Evolutionary conservation across 768 basidiomycete species (phyloP), one percentile per base, ranked within the genome.

Genomic region (Tricholoma saponaceum): DNA sequence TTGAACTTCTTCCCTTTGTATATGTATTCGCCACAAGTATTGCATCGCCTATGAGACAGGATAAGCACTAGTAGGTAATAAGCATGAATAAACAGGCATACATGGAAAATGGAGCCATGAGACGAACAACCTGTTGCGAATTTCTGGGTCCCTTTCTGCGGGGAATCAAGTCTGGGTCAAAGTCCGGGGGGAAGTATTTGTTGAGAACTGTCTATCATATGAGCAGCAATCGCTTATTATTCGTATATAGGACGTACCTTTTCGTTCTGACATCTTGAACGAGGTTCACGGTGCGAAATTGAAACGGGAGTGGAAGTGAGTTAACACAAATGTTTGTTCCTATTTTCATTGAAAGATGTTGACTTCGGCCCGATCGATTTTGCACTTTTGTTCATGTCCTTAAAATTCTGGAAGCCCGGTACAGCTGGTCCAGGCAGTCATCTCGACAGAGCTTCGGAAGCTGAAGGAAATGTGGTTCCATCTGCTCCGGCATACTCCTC

Each of bases 1-100:
- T 99, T 98, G 79, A 99, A 99, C 74, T 99, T 99, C 79, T 99
- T 99, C 49, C 97, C 97, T 71, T 99, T 98, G 75, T 98, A 96
- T 55, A 99, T 90, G 67, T 98, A 99, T 75, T 99, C 97, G 50
- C 95, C 97, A 66, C 97, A 99, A 3, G 92, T 92, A 65, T 94
- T 95, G 67, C 89, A 90, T 64, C 92, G 86, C 90, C 91, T 92
- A 14, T 46, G 5, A 49, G 28, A 28, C 32, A n/a, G 3, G 10
- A 56, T 69, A 8, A 68, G 60, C 50, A 44, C 33, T 1, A 39
- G 28, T 49, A 22, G 12, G 14, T 1, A 18, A n/a, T 25, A 32
- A 49, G 6, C 32, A 54, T 28, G 37, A 5, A 43, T 20, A 43
- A 10, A 9, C 14, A 54, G 4, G 75, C 84, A 63, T 73, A 89